Percentiles rank a stretch among this genome's conserved stretches.
These are phyloP conservation scores for Cicer chorassanicum DNA, from an alignment of 306 rosid species.

Conservation along the genomic window DNA sequence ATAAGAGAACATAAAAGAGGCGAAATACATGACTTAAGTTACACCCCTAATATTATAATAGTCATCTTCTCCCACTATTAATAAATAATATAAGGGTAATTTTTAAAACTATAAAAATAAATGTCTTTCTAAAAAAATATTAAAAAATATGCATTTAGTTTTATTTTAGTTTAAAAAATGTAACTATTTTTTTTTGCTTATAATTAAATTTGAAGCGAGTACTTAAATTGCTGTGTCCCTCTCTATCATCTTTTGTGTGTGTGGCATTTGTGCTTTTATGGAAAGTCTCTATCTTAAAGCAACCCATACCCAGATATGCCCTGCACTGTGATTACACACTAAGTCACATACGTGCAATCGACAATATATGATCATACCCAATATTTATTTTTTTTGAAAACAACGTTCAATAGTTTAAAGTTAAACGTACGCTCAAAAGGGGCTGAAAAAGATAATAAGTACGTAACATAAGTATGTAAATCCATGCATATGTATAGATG, in stretches of 20 bases:
- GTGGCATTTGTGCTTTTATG: conserved; percentile 60
- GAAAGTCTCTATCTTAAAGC: conserved; percentile 48
- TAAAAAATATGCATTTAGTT: no score
- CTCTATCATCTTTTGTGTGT: conserved; percentile 50
- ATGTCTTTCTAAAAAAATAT: no score
- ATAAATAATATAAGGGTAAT: no score
- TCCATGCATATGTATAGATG: conserved; percentile 52
- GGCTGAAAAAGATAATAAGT: conserved; percentile 11
- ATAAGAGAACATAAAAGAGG: no score
- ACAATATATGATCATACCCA: conserved; percentile 22
- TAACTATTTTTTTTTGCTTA: no score
- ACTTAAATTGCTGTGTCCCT: conserved; percentile 44
- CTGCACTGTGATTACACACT: conserved; percentile 44
- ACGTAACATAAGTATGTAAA: conserved; percentile 47
- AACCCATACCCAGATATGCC: conserved; percentile 57
- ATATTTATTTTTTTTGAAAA: conserved; percentile 21
- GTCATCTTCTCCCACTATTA: no score
- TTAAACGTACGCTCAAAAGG: background rate
- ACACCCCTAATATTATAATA: no score
- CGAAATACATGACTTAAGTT: no score
- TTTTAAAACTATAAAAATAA: no score
- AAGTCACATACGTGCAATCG: conserved; percentile 19
- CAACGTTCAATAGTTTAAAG: conserved; percentile 14
- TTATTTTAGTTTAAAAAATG: no score
- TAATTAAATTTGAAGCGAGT: no score